Conservation (phyloP, 371 early-diverging fungal genomes). For the Rhizopus sp. region DNA sequence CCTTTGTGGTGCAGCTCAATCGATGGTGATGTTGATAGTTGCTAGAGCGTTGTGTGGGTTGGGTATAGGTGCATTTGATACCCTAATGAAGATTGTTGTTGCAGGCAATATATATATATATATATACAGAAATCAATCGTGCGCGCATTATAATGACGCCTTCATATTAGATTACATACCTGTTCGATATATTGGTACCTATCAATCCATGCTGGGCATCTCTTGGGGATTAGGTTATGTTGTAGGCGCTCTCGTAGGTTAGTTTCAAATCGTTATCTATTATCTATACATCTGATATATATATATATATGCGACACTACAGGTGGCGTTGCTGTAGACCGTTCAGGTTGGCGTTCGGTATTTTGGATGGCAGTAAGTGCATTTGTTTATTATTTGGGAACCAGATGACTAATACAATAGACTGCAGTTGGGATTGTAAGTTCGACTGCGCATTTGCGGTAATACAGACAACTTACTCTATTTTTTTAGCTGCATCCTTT, state of each 20-base stretch:
- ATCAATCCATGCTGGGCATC: conserved; percentile 51
- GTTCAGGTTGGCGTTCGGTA: conserved; percentile 39
- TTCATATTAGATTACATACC: conserved; percentile 41
- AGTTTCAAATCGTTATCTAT: not conserved
- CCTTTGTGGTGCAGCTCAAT: conserved; percentile 68
- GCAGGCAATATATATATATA: conserved; percentile 53
- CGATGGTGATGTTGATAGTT: conserved; percentile 66
- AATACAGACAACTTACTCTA: not conserved
- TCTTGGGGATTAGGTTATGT: conserved; percentile 62
- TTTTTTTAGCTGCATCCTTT: conserved; percentile 23
- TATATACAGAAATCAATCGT: too few relatives aligned
- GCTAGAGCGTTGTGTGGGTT: conserved; percentile 71
- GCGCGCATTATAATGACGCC: not conserved
- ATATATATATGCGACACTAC: not conserved
- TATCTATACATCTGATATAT: not conserved
- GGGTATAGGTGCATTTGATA: conserved; percentile 72
- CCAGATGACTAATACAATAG: not conserved
- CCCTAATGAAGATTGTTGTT: conserved; percentile 70
- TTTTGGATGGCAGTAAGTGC: conserved; percentile 46
- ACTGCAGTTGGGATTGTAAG: conserved; percentile 40
- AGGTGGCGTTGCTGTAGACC: conserved; percentile 36
- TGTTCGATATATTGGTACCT: conserved; percentile 61
- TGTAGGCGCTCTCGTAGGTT: conserved; percentile 59
- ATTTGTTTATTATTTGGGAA: not conserved
- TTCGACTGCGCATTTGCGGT: not conserved